phyloP scores from a whole-genome alignment of 768 basidiomycete genomes.

The Kwoniella dejecticola region DNA sequence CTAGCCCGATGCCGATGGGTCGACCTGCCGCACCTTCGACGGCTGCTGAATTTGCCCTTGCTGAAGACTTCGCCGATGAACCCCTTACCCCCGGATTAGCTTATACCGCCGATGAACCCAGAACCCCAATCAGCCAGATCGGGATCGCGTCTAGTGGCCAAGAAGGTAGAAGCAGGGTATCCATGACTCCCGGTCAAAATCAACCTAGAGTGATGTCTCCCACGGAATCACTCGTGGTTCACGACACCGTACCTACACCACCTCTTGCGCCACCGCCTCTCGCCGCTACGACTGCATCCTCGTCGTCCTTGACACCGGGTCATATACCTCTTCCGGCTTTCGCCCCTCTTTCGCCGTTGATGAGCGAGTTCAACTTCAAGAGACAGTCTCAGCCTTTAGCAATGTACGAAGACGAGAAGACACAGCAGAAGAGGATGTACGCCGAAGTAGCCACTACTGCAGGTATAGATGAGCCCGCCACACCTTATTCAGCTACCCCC shows the following conservation, averaged over 20 bases:
- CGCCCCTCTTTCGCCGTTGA: conserved; percentile 34
- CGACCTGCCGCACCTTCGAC: conserved; percentile 36
- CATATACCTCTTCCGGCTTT: conserved; percentile 34
- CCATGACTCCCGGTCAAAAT: conserved; percentile 14
- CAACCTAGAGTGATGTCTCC: conserved; percentile 8
- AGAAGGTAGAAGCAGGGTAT: conserved; percentile 19
- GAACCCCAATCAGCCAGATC: conserved; percentile 18
- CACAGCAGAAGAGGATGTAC: conserved; percentile 42
- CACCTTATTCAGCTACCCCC: conserved; percentile 30
- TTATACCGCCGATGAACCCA: conserved; percentile 15
- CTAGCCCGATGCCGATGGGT: conserved; percentile 39
- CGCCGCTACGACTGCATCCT: conserved; percentile 3
- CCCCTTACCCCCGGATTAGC: conserved; percentile 23
- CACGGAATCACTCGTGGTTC: conserved; percentile 3
- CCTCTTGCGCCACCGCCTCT: conserved; percentile 8
- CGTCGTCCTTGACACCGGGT: conserved; percentile 2
- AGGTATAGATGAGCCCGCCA: conserved; percentile 41
- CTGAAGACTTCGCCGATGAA: conserved; percentile 46
- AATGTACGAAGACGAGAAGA: conserved; percentile 37
- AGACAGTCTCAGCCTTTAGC: conserved; percentile 34
- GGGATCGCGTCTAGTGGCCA: not conserved
- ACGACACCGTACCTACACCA: conserved; percentile 12
- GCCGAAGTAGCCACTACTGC: conserved; percentile 40
- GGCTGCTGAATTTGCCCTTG: conserved; percentile 26
- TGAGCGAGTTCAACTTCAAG: conserved; percentile 28